These are phyloP conservation scores for Globisporangium barbulae DNA, from an alignment of 352 stramenopile species.

Conservation along the genomic window DNA sequence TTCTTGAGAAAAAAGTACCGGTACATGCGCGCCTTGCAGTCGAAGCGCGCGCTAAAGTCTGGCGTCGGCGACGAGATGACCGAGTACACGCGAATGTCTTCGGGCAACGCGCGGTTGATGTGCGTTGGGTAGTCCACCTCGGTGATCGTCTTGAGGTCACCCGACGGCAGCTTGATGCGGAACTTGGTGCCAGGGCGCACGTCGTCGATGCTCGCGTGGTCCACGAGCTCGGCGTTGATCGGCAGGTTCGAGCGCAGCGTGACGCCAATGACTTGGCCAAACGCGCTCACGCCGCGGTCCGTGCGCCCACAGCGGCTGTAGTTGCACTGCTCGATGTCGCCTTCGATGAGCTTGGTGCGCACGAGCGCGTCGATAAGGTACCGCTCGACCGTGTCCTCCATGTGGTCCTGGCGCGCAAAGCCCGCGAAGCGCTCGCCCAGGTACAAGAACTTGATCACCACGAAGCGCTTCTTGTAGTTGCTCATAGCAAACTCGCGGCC, in stretches of 20 bases:
- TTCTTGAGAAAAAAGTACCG: slow-evolving; percentile 95
- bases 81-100: slow-evolving; percentile 80
- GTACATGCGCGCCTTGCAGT: slow-evolving; percentile 92
- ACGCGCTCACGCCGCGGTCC: slow-evolving; percentile 94
- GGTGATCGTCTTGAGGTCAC: slow-evolving; percentile 64
- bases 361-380: slow-evolving; percentile 93
- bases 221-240: slow-evolving; percentile 54
- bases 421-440: slow-evolving; percentile 85
- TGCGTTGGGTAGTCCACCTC: slow-evolving; percentile 97
- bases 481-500: slow-evolving; percentile 65
- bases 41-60: slow-evolving; percentile 96
- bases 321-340: slow-evolving; percentile 59
- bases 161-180: slow-evolving; percentile 49
- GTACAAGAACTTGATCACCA: slow-evolving; percentile 87
- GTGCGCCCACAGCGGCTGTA: slow-evolving; percentile 98
- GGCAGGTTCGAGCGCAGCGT: slow-evolving; percentile 77
- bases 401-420: slow-evolving; percentile 87
- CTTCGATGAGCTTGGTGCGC: slow-evolving; percentile 88
- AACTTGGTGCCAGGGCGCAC: slow-evolving; percentile 60
- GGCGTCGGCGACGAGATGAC: slow-evolving; percentile 73
- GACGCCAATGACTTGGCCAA: slow-evolving; percentile 75
- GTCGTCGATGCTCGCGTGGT: slow-evolving; percentile 61
- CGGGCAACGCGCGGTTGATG: slow-evolving; percentile 95
- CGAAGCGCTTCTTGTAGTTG: slow-evolving; percentile 67
- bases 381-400: slow-evolving; percentile 92